Evolutionary conservation across 257 asterid genomes (phyloP).

Genomic region (Schizonepeta tenuifolia): DNA sequence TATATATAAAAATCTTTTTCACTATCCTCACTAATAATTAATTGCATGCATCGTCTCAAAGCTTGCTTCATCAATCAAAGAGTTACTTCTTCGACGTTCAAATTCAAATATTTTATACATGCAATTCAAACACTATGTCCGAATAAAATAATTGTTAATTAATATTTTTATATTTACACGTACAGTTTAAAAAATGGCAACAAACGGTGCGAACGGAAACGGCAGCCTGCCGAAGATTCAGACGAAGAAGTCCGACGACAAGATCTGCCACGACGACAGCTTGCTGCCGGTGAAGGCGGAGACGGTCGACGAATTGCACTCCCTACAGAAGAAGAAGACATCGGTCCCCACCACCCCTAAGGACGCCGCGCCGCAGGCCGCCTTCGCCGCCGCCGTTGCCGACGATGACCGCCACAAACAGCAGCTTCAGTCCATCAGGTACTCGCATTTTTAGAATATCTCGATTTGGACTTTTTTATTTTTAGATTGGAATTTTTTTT

Average conservation of each 20-base stretch:
- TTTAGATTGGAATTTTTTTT: too few relatives aligned
- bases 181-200: constrained; percentile 33
- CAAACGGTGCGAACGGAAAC: constrained; percentile 49
- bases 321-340: constrained; percentile 84
- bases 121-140: too few relatives aligned
- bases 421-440: constrained; percentile 87
- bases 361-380: constrained; percentile 35
- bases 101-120: neutral
- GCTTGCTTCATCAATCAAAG: too few relatives aligned
- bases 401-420: constrained; percentile 70
- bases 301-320: constrained; percentile 80
- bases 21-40: too few relatives aligned
- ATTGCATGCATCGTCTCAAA: too few relatives aligned
- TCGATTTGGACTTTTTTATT: too few relatives aligned
- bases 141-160: too few relatives aligned
- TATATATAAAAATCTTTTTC: too few relatives aligned
- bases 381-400: constrained; percentile 15
- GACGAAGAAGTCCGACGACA: constrained; percentile 56
- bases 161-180: neutral
- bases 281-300: constrained; percentile 74
- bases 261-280: constrained; percentile 82
- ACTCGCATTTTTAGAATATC: too few relatives aligned
- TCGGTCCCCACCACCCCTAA: constrained; percentile 70
- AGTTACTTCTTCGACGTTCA: neutral
- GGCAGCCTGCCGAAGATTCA: constrained; percentile 64